phyloP scores from a whole-genome alignment of 2,329 filamentous ascomycete genomes.

The Monilinia vaccinii-corymbosi region DNA sequence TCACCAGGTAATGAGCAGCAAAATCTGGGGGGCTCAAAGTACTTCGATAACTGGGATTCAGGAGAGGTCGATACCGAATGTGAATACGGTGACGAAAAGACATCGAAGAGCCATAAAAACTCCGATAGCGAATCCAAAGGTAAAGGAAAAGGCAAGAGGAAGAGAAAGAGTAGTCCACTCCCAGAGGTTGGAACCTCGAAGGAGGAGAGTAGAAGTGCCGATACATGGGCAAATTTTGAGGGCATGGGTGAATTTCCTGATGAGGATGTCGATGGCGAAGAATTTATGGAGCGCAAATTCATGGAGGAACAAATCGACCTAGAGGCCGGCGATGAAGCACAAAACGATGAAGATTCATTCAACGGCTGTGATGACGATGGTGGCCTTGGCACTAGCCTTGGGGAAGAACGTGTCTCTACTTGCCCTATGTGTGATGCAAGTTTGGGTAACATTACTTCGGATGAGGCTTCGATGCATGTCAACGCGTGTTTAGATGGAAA shows the following conservation, averaged over 20 bases:
- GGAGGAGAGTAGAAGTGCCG: conserved; percentile 39
- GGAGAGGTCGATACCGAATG: conserved; percentile 13
- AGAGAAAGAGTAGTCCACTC: not conserved
- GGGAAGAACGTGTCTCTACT: conserved; percentile 21
- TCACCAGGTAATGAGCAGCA: not conserved
- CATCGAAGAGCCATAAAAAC: not conserved
- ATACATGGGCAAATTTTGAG: conserved; percentile 46
- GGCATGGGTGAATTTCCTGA: conserved; percentile 51
- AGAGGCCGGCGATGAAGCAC: conserved; percentile 45
- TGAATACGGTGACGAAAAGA: not conserved
- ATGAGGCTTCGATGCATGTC: conserved; percentile 75
- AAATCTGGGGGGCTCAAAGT: not conserved
- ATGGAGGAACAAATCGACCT: conserved; percentile 68
- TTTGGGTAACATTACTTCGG: conserved; percentile 48
- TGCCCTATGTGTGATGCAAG: conserved; percentile 73
- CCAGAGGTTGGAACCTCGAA: conserved; percentile 34
- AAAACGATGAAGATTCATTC: conserved; percentile 23
- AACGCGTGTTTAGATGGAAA: conserved; percentile 88
- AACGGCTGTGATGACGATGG: conserved; percentile 18
- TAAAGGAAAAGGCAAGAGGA: not conserved
- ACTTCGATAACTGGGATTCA: conserved; percentile 12
- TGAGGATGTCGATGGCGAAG: conserved; percentile 43
- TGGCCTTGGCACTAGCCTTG: conserved; percentile 3
- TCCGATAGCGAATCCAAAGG: not conserved
- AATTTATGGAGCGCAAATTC: conserved; percentile 56